Base-by-base conservation (phyloP, 805 yeast genomes). In the Yamadazyma phyllophila region DNA sequence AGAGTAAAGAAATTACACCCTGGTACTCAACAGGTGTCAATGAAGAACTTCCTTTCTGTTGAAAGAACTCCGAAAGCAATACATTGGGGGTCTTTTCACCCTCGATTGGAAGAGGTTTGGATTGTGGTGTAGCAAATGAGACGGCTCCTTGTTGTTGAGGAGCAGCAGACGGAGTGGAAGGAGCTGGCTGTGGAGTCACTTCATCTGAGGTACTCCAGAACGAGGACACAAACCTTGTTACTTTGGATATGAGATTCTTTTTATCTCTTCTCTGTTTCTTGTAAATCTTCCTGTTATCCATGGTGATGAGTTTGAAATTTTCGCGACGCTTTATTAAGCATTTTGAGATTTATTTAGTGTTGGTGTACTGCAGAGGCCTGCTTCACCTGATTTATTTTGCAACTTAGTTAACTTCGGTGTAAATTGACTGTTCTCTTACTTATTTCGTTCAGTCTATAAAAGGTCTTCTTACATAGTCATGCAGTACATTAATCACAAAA, bases 1-100 rank as follows among this genome's bases (percentile, higher is more conserved):
- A 27, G 16, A 44, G 46, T 4, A 44, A 30, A 5, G 46, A 32
- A 49, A 83, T 60, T 0, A 88, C 92, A n/a, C 95, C 95, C 62
- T 85, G 92, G 56, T 82, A 76, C 60, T 88, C 96, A 36, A 87
- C 71, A 17, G 83, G 88, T 11, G 82, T 72, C 49, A 88, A 69
- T 4, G 92, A 89, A n/a, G 65, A 66, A 45, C 81, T 78, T n/a
- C 96, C 96, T 60, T 86, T 88, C 36, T 67, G 69, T n/a, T 73
- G 72, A 62, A 88, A 88, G 59, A 88, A 88, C 26, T 74, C 78
- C 10, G 89, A 83, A 39, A 88, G 65, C 27, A 78, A 74, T 26
- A 77, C 80, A 64, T 83, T 85, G 10, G 73, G 66, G 13, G 66
- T 51, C 24, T 39, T 46, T 20, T 29, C 44, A 7, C 34, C 35